Evolutionary conservation across 768 basidiomycete species (phyloP).

Genomic region (Cystobasidium tubakii): DNA sequence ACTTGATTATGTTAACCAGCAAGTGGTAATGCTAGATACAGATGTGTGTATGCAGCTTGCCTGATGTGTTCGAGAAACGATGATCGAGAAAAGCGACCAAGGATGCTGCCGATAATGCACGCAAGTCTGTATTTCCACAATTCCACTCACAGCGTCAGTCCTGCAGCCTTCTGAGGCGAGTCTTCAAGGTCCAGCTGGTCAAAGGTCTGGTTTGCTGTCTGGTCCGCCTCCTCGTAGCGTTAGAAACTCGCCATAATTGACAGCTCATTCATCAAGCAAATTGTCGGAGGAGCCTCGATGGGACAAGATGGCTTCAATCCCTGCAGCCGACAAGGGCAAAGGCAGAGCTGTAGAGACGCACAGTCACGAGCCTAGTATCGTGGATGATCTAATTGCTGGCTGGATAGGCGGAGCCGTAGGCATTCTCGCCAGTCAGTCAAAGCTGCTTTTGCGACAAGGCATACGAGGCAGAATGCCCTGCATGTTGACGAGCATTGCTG

Average conservation of each 20-base stretch:
- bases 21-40: background rate
- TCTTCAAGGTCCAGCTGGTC: no score
- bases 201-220: no score
- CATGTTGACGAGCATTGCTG: background rate
- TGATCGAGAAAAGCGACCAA: background rate
- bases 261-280: background rate
- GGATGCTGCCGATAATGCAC: background rate
- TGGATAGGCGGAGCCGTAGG: conserved; percentile 38
- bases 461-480: no score
- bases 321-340: conserved; percentile 7
- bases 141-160: background rate
- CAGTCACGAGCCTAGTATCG: conserved; percentile 12
- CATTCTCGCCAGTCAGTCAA: conserved; percentile 27
- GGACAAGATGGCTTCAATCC: background rate
- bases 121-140: background rate
- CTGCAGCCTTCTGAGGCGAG: background rate
- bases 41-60: background rate
- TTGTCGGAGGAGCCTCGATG: conserved; percentile 20
- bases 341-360: background rate
- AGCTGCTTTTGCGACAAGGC: conserved; percentile 6
- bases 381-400: conserved; percentile 34
- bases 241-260: no score
- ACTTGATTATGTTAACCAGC: background rate
- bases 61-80: background rate
- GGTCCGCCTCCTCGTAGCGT: background rate